Conservation (phyloP, 805 yeast species). For the Starmera quercuum region DNA sequence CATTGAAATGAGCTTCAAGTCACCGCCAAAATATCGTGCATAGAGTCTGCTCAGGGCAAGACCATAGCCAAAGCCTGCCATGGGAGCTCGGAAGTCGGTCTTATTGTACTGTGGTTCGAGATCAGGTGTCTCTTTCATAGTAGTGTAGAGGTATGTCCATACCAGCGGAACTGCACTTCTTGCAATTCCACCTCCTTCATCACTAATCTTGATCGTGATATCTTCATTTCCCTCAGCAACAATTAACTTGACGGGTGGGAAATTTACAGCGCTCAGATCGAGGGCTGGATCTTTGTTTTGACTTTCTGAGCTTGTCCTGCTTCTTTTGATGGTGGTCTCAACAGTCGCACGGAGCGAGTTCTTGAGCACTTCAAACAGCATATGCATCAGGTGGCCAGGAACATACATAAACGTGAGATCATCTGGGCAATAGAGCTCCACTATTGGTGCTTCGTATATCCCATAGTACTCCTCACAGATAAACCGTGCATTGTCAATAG, state of each 20-base stretch:
- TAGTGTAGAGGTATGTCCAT: conserved; percentile 89
- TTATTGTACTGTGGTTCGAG: conserved; percentile 34
- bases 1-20: conserved; percentile 79
- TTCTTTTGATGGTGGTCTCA: conserved; percentile 60
- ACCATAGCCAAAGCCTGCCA: conserved; percentile 94
- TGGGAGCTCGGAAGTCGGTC: conserved; percentile 74
- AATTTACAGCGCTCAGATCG: conserved; percentile 53
- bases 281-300: conserved; percentile 9
- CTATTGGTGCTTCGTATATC: conserved; percentile 77
- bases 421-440: conserved; percentile 56
- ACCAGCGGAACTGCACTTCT: conserved; percentile 75
- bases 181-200: conserved; percentile 93
- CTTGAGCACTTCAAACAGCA: conserved; percentile 83
- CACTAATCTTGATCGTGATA: conserved; percentile 82
- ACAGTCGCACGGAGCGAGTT: conserved; percentile 86
- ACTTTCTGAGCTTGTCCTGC: conserved; percentile 36
- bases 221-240: conserved; percentile 88
- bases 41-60: conserved; percentile 79
- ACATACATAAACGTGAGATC: conserved; percentile 83
- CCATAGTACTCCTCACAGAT: conserved; percentile 91
- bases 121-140: conserved; percentile 67
- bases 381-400: conserved; percentile 87
- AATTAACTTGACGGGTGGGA: conserved; percentile 80
- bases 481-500: conserved; percentile 83
- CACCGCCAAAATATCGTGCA: conserved; percentile 89